Percentiles rank a stretch among this genome's conserved stretches.
Evolutionary conservation across 495 filamentous ascomycete species (phyloP).

Genomic region (Echria macrotheca): DNA sequence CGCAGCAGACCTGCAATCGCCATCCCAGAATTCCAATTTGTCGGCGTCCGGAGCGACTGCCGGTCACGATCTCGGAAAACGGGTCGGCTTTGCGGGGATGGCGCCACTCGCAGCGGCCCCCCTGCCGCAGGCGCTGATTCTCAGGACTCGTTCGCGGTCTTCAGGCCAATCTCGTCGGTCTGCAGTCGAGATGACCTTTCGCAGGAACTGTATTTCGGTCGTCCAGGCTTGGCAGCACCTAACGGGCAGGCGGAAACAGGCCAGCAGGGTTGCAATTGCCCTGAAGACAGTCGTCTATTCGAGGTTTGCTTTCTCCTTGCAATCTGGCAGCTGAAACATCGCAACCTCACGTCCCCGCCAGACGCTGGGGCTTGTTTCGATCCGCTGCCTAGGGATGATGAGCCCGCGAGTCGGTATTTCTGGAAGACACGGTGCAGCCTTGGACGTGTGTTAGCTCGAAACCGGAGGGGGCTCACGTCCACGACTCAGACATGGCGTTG

Average conservation of each 20-base stretch:
- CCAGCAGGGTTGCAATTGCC: too few species aligned
- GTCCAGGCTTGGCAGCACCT: background rate
- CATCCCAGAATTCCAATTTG: background rate
- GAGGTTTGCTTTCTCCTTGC: background rate
- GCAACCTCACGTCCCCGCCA: conserved; percentile 3
- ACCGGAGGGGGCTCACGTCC: too few species aligned
- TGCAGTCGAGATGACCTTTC: too few species aligned
- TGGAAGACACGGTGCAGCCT: background rate
- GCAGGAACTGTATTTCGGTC: too few species aligned
- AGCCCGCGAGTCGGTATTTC: too few species aligned
- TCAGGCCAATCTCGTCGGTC: background rate
- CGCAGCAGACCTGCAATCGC: background rate
- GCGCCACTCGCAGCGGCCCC: background rate
- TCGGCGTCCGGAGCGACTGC: background rate
- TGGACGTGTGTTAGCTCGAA: background rate
- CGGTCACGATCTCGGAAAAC: conserved; percentile 1
- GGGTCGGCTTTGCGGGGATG: background rate
- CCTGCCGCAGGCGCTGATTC: background rate
- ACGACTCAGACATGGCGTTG: too few species aligned
- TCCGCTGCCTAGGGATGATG: too few species aligned
- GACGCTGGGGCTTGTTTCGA: conserved; percentile 5
- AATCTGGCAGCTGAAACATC: conserved; percentile 6
- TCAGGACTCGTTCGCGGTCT: background rate
- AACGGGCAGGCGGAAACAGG: too few species aligned
- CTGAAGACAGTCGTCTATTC: too few species aligned